These are phyloP conservation scores for Xerocomus brunneocitrinus DNA, from an alignment of 768 basidiomycete species.

Conservation along the genomic window DNA sequence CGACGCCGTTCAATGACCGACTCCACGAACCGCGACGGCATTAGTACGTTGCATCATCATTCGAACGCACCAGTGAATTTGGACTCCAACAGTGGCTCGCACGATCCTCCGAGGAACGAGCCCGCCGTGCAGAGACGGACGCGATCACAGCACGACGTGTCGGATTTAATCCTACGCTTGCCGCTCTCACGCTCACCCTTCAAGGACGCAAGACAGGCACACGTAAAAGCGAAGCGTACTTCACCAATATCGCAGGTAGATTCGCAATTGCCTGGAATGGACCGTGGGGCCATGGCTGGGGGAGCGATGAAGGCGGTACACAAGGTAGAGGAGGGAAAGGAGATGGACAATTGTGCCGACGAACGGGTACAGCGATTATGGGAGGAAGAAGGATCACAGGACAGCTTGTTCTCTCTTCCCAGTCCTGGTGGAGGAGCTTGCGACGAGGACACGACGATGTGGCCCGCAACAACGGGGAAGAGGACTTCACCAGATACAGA, in stretches of 20 bases:
- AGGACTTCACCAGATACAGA: constrained; percentile 27
- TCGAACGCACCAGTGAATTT: neutral
- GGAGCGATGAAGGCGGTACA: neutral
- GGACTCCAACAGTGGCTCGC: constrained; percentile 3
- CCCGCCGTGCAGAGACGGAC: constrained; percentile 29
- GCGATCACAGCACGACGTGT: constrained; percentile 48
- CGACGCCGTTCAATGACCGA: constrained; percentile 14
- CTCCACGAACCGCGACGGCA: constrained; percentile 9
- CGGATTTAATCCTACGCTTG: constrained; percentile 43
- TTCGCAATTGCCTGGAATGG: neutral
- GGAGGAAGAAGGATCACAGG: constrained; percentile 28
- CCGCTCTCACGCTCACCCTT: constrained; percentile 46
- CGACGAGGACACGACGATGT: neutral
- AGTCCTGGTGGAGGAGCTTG: neutral
- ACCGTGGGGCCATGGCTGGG: neutral
- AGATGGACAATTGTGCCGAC: neutral
- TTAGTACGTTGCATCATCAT: constrained; percentile 4
- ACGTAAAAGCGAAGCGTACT: constrained; percentile 21
- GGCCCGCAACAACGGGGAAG: constrained; percentile 23
- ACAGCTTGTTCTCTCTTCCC: constrained; percentile 35
- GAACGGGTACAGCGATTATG: constrained; percentile 4
- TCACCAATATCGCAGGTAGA: constrained; percentile 11
- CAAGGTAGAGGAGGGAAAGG: neutral
- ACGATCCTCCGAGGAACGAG: neutral
- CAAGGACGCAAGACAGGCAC: constrained; percentile 45